Evolutionary conservation across 1,139 yeast genomes (phyloP).

Genomic region (Kazachstania sp.): DNA sequence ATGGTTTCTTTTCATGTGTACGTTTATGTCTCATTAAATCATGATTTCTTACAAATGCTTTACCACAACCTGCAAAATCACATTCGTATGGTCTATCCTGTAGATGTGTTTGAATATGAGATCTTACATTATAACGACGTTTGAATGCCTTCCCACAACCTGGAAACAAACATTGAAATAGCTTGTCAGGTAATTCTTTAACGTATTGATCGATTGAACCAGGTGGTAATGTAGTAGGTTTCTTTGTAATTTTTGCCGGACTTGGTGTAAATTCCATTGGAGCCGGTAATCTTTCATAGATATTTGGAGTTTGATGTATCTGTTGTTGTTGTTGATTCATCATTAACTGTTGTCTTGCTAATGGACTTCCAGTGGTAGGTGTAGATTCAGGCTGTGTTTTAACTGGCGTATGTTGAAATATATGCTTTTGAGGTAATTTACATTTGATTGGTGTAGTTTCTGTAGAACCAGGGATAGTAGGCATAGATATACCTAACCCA

Average conservation of each 20-base stretch:
- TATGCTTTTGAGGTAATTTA: constrained; percentile 22
- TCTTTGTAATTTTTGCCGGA: constrained; percentile 31
- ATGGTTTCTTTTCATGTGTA: constrained; percentile 72
- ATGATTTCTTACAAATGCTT: constrained; percentile 77
- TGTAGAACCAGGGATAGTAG: constrained; percentile 25
- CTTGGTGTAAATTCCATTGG: constrained; percentile 9
- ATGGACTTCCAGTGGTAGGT: neutral
- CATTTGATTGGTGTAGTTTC: constrained; percentile 21
- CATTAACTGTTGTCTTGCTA: neutral
- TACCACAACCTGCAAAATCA: constrained; percentile 50
- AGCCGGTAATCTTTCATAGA: neutral
- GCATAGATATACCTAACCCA: neutral
- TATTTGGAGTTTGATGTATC: neutral
- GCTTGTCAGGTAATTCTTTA: constrained; percentile 46
- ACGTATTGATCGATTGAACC: constrained; percentile 83
- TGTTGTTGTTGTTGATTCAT: constrained; percentile 1
- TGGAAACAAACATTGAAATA: constrained; percentile 65
- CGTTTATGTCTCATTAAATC: constrained; percentile 86
- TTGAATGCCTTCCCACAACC: constrained; percentile 80
- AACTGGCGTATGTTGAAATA: constrained; percentile 28
- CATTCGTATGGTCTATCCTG: constrained; percentile 86
- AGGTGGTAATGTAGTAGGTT: constrained; percentile 70
- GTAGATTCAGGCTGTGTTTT: constrained; percentile 6
- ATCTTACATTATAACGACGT: constrained; percentile 86
- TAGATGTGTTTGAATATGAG: constrained; percentile 94